Evolutionary conservation across 768 basidiomycete genomes (phyloP).

Genomic region (Hericium alpestre): DNA sequence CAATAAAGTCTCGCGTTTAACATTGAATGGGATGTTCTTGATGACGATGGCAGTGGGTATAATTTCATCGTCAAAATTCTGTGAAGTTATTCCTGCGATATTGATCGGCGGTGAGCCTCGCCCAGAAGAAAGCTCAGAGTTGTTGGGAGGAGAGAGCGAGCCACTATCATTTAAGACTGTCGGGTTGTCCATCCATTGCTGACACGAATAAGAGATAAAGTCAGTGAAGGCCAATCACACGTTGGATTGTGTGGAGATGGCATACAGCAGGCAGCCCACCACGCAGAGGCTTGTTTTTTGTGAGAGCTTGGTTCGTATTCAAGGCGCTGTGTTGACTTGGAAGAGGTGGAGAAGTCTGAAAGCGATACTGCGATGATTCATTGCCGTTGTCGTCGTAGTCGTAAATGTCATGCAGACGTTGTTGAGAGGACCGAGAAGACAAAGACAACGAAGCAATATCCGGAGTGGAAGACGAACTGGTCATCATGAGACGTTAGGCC

Average conservation of each 20-base stretch:
- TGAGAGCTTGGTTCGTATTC: conserved; percentile 55
- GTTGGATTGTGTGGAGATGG: conserved; percentile 6
- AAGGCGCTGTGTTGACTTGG: conserved; percentile 36
- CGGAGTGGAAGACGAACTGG: conserved; percentile 57
- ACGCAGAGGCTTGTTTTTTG: conserved; percentile 66
- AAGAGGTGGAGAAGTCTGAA: conserved; percentile 53
- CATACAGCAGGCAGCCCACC: conserved; percentile 66
- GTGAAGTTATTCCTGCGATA: conserved; percentile 38
- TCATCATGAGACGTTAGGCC: conserved; percentile 40
- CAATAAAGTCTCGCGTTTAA: conserved; percentile 91
- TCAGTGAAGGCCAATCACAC: conserved; percentile 10
- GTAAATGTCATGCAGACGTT: conserved; percentile 80
- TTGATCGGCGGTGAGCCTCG: conserved; percentile 67
- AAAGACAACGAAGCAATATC: conserved; percentile 73
- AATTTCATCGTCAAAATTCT: conserved; percentile 71
- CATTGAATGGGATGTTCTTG: conserved; percentile 99
- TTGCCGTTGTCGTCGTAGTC: conserved; percentile 63
- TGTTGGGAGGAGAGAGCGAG: conserved; percentile 76
- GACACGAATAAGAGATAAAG: conserved; percentile 14
- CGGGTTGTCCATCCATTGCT: conserved; percentile 83
- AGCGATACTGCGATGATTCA: conserved; percentile 57
- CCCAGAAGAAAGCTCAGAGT: conserved; percentile 81
- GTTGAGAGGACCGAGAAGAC: conserved; percentile 48
- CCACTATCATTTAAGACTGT: conserved; percentile 49
- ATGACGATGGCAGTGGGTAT: conserved; percentile 99